Evolutionary conservation across 495 filamentous ascomycete genomes (phyloP).

Genomic region (Tuber borchii): DNA sequence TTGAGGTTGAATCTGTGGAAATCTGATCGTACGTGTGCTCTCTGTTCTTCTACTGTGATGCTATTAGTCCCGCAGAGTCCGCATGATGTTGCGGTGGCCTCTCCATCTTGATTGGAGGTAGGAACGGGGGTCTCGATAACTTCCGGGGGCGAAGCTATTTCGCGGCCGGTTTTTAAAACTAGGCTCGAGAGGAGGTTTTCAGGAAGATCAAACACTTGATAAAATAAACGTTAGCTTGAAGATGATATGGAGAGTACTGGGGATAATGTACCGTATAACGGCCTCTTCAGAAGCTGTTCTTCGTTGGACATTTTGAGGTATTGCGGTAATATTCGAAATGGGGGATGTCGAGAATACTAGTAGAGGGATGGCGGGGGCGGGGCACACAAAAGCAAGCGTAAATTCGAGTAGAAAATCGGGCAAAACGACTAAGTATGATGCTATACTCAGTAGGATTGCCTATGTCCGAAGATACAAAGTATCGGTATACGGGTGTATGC

Average conservation of each 20-base stretch:
- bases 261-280: conserved; percentile 55
- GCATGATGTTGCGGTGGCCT: conserved; percentile 66
- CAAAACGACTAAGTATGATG: background rate
- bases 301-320: conserved; percentile 21
- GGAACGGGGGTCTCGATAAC: conserved; percentile 22
- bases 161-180: conserved; percentile 49
- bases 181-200: conserved; percentile 66
- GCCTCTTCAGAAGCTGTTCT: conserved; percentile 56
- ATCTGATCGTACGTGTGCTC: conserved; percentile 81
- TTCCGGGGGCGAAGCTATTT: conserved; percentile 39
- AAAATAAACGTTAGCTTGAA: conserved; percentile 23
- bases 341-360: conserved; percentile 4
- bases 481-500: background rate
- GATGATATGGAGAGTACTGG: conserved; percentile 1
- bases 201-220: conserved; percentile 77
- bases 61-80: conserved; percentile 70
- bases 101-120: conserved; percentile 29
- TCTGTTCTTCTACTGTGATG: conserved; percentile 68
- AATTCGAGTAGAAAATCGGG: background rate
- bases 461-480: background rate
- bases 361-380: conserved; percentile 3
- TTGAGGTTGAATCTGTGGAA: conserved; percentile 91
- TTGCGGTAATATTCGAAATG: background rate
- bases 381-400: background rate
- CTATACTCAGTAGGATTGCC: background rate